Conservation (phyloP, 1,284 basidiomycete genomes). For the Sphagnurus paluster region DNA sequence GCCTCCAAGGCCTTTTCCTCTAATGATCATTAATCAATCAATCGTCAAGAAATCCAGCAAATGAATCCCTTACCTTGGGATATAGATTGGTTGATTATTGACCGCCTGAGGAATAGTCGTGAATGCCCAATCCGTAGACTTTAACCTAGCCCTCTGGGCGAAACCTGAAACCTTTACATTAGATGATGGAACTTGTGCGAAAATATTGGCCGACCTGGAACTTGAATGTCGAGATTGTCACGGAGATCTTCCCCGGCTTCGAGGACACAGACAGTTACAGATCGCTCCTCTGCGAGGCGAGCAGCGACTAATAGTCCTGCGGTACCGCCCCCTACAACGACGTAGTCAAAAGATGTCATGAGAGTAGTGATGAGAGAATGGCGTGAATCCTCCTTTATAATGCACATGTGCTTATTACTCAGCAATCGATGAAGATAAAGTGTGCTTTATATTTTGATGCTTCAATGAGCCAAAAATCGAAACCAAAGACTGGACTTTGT, state of each 20-base stretch:
- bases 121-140: not conserved
- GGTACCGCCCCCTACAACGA: slow-evolving; percentile 68
- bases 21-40: not conserved
- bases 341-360: slow-evolving; percentile 58
- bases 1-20: slow-evolving; percentile 1
- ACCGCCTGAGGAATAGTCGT: not conserved
- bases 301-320: slow-evolving; percentile 59
- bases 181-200: not conserved
- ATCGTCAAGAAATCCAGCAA: not conserved
- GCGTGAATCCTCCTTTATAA: too few relatives aligned
- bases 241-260: slow-evolving; percentile 43
- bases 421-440: too few relatives aligned
- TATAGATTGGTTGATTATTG: not conserved
- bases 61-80: not conserved
- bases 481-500: too few relatives aligned
- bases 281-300: slow-evolving; percentile 55
- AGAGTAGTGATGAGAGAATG: too few relatives aligned
- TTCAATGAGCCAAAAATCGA: too few relatives aligned
- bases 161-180: not conserved
- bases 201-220: not conserved
- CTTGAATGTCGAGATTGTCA: not conserved
- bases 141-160: not conserved
- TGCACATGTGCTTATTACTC: too few relatives aligned
- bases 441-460: too few relatives aligned
- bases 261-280: slow-evolving; percentile 50